Base-by-base conservation (phyloP, 148 eudicot genomes). In the Polygonum aviculare region DNA sequence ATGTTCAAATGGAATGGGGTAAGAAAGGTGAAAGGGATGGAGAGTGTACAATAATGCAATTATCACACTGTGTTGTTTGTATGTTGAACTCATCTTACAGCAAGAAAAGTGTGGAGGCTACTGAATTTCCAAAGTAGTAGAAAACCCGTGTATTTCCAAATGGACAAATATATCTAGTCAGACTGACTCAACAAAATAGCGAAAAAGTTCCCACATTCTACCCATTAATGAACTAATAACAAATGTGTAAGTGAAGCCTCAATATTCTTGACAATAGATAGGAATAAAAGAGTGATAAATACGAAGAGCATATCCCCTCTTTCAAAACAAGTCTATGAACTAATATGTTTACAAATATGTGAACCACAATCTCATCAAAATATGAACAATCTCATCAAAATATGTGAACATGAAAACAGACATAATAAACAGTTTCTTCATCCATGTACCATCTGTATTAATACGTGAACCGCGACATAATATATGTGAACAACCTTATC, bases 81-180 rank as follows among this genome's bases (percentile, higher is more conserved):
- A 90, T 90, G 88, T 90, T 90, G 82, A 90, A 90, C 80, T 90
- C 93, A 50, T 90, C 93, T 83, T 90, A 91, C 81, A 90, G 75
- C 81, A 90, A 67, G 77, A 90, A 90, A 41, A 91, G 84, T 39
- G 93, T 90, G 35, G 91, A 87, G 54, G 89, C 91, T 45, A 90
- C 93, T 11, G 93, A 90, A 71, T 90, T 87, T 41, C 87, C 91
- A 79, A 90, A 90, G 88, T 91, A 87, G 78, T 38, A 45, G 21
- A 40, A 12, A 52, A 62, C 78, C 78, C 44, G 39, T 62, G 39
- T 55, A 76, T 60, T 59, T 52, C 44, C 36, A 76, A 12, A 75
- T 15, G 16, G 11, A 51, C 10, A 74, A 8, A 59, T 59, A 59
- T 19, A 59, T 21, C 18, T 54, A 18, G 22, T 54, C 60, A 12